Base-by-base conservation (phyloP, 306 rosid genomes). In the Elaeagnus macrophylla region DNA sequence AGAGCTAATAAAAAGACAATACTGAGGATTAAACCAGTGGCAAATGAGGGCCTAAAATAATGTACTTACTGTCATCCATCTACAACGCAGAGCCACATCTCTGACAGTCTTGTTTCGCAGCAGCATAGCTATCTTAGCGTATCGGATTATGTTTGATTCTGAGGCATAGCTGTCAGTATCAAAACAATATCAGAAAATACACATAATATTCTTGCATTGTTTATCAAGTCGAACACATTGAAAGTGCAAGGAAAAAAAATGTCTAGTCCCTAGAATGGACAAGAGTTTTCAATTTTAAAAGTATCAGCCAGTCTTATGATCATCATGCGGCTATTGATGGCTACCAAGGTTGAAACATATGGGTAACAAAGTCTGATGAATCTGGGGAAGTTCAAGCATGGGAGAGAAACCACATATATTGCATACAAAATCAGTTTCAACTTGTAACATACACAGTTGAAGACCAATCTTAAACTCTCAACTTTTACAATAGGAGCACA, bases 51-150 rank as follows among this genome's bases (percentile, higher is more conserved):
- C 59, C 15, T 6, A 39, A n/a, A 67, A 52, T 12, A 18, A 46
- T 53, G 15, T 63, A 56, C 95, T 82, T 75, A 91, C 99, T 35
- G 73, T 87, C 99, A 87, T 91, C 99, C 99, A 91, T 78, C 96
- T 78, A 66, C 86, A 82, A 53, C 99, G 96, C 70, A 87, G 66
- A 11, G 99, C 99, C 51, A 91, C 94, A 73, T 91, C 99, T 32
- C 93, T 85, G 20, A 82, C 95, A 0, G 95, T 87, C 79, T 91
- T 91, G 52, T 79, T 75, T 61, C 81, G 94, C 63, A 91, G 83
- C 72, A 41, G 79, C 80, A 72, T 74, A 40, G 96, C 99, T 64
- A 87, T 84, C 85, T 84, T 84, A 0, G 96, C 96, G 56, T 87
- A 87, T 53, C 95, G 86, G 37, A 75, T 71, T 52, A 84, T 66